Percentiles rank a stretch among this genome's conserved stretches.
Evolutionary conservation across 495 filamentous ascomycete species (phyloP).

Genomic region (Penicillium bovifimosum): DNA sequence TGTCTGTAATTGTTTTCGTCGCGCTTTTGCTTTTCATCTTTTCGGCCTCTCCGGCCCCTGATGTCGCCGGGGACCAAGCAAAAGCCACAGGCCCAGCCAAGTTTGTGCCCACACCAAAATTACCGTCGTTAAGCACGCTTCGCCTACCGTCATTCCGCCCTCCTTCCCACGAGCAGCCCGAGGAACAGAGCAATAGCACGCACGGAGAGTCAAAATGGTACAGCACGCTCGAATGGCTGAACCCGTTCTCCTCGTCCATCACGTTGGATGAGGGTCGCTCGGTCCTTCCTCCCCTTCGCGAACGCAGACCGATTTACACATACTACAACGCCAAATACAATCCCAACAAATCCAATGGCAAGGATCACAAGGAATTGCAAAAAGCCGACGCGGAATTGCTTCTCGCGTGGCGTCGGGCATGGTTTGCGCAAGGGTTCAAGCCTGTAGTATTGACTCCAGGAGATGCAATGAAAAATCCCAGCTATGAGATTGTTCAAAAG

Average conservation of each 20-base stretch:
- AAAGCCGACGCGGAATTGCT: conserved; percentile 74
- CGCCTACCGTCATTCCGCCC: conserved; percentile 52
- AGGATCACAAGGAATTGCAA: conserved; percentile 54
- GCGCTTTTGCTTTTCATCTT: conserved; percentile 43
- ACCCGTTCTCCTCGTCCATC: conserved; percentile 80
- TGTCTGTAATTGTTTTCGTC: conserved; percentile 40
- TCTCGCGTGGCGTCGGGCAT: conserved; percentile 83
- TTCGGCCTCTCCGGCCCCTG: conserved; percentile 36
- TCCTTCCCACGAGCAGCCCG: conserved; percentile 69
- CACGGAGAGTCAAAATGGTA: conserved; percentile 80
- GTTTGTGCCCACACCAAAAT: conserved; percentile 36
- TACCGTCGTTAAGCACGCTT: conserved; percentile 36
- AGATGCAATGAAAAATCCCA: conserved; percentile 80
- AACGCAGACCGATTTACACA: conserved; percentile 80
- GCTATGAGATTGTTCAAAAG: conserved; percentile 60
- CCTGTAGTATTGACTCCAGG: conserved; percentile 74
- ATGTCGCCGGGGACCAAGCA: conserved; percentile 16
- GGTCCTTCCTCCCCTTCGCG: conserved; percentile 73
- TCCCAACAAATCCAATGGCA: conserved; percentile 29
- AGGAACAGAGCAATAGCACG: conserved; percentile 73
- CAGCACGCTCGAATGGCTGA: conserved; percentile 80
- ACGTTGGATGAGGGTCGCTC: conserved; percentile 81
- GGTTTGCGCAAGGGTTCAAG: conserved; percentile 89
- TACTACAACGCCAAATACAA: conserved; percentile 68
- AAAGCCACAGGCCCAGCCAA: conserved; percentile 27